phyloP scores from a whole-genome alignment of 192 early-diverging fungal species.

The Coemansia sp. region DNA sequence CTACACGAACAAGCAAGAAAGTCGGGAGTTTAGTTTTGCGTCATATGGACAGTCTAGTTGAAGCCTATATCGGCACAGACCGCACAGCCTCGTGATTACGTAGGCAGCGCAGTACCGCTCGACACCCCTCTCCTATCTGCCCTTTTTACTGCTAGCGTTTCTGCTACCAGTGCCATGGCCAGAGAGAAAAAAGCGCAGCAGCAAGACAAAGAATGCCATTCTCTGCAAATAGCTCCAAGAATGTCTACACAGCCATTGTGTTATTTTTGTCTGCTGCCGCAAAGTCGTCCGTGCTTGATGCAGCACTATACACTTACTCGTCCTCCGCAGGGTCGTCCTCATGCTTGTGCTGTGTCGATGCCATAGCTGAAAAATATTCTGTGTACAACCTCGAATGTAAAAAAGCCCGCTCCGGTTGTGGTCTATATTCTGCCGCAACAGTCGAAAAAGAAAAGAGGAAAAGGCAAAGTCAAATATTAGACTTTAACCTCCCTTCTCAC shows the following conservation, averaged over 20 bases:
- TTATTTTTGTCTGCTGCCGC: not conserved
- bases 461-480: not conserved
- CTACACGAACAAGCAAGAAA: conserved; percentile 17
- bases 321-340: conserved; percentile 34
- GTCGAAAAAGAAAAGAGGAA: not conserved
- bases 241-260: conserved; percentile 9
- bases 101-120: not conserved
- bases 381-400: not conserved
- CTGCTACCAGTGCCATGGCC: not conserved
- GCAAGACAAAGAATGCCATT: conserved; percentile 1
- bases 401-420: not conserved
- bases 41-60: not conserved
- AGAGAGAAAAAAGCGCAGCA: not conserved
- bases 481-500: not conserved
- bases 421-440: conserved; percentile 2
- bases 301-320: conserved; percentile 40
- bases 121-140: not conserved
- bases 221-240: conserved; percentile 9
- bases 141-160: not conserved
- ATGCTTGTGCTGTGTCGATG: conserved; percentile 24
- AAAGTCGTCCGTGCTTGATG: conserved; percentile 4
- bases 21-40: not conserved
- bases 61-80: not conserved
- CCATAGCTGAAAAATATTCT: conserved; percentile 7
- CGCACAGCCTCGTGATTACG: not conserved